These are phyloP conservation scores for Cladophialophora carrionii DNA, from an alignment of 2,329 filamentous ascomycete genomes.

Conservation along the genomic window DNA sequence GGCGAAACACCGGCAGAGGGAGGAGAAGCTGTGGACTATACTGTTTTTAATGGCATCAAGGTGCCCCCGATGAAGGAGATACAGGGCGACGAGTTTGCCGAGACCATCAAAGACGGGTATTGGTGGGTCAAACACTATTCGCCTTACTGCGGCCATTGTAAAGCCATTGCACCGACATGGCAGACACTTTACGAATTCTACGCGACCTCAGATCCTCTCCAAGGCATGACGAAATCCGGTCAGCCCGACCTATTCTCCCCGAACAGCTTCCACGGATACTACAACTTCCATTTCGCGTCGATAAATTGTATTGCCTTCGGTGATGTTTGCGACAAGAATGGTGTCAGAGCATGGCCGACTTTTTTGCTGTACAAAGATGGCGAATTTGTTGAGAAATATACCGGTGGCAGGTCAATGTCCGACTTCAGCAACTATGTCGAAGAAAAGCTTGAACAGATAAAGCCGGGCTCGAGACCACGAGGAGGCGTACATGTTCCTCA, in stretches of 20 bases:
- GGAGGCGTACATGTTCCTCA: slow-evolving; percentile 70
- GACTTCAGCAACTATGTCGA: slow-evolving; percentile 73
- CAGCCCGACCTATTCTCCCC: slow-evolving; percentile 55
- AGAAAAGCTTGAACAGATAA: slow-evolving; percentile 72
- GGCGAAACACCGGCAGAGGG: slow-evolving; percentile 37
- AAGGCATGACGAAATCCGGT: slow-evolving; percentile 52
- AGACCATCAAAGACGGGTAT: slow-evolving; percentile 56
- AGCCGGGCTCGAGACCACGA: slow-evolving; percentile 76
- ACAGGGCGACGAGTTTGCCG: slow-evolving; percentile 53
- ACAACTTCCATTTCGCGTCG: slow-evolving; percentile 84
- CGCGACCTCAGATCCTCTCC: slow-evolving; percentile 74
- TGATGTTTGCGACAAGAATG: slow-evolving; percentile 72
- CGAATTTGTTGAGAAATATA: slow-evolving; percentile 63
- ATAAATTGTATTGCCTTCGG: slow-evolving; percentile 84
- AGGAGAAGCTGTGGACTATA: slow-evolving; percentile 42
- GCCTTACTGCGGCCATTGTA: slow-evolving; percentile 69
- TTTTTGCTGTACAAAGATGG: slow-evolving; percentile 82
- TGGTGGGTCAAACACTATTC: slow-evolving; percentile 61
- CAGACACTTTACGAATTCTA: slow-evolving; percentile 97
- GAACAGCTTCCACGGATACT: slow-evolving; percentile 76
- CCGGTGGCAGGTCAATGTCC: slow-evolving; percentile 69
- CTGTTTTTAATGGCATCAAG: slow-evolving; percentile 56
- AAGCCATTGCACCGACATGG: slow-evolving; percentile 77
- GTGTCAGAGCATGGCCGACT: slow-evolving; percentile 72
- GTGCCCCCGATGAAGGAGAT: slow-evolving; percentile 57